phyloP scores from a whole-genome alignment of 1,284 basidiomycete genomes.

The Singerocomus inundabilis region DNA sequence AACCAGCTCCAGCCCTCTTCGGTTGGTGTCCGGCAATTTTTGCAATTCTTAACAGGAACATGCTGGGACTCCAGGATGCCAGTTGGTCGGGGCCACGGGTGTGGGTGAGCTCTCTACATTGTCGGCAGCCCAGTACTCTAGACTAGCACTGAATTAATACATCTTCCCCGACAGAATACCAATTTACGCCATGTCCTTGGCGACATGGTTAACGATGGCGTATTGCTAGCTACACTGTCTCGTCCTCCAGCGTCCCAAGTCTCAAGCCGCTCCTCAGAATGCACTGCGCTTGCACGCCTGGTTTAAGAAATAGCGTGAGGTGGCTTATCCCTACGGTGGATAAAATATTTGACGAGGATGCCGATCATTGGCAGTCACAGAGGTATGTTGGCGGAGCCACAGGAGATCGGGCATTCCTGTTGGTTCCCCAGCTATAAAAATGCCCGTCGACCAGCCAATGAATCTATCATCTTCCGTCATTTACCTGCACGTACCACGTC shows the following conservation, averaged over 20 bases:
- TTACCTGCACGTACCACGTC: not conserved
- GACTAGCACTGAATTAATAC: not conserved
- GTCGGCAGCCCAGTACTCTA: not conserved
- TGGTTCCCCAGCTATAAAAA: conserved; percentile 20
- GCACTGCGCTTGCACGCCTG: too few species aligned
- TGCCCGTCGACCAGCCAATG: not conserved
- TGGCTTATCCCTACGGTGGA: not conserved
- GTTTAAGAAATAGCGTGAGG: not conserved
- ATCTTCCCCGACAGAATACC: conserved; percentile 3
- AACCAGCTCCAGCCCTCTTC: not conserved
- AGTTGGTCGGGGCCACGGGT: not conserved
- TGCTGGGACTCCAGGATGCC: not conserved
- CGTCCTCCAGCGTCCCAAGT: not conserved
- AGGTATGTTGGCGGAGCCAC: conserved; percentile 6
- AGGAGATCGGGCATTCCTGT: not conserved
- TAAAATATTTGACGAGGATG: not conserved
- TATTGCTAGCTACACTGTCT: not conserved
- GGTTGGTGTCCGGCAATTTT: not conserved
- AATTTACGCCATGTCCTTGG: not conserved
- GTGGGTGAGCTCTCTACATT: not conserved
- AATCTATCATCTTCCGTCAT: not conserved
- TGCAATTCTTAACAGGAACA: not conserved
- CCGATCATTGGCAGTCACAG: conserved; percentile 1
- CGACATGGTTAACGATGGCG: not conserved
- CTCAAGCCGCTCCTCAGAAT: not conserved